Evolutionary conservation across 2,329 filamentous ascomycete species (phyloP).

Genomic region (Hypoxylon sp.): DNA sequence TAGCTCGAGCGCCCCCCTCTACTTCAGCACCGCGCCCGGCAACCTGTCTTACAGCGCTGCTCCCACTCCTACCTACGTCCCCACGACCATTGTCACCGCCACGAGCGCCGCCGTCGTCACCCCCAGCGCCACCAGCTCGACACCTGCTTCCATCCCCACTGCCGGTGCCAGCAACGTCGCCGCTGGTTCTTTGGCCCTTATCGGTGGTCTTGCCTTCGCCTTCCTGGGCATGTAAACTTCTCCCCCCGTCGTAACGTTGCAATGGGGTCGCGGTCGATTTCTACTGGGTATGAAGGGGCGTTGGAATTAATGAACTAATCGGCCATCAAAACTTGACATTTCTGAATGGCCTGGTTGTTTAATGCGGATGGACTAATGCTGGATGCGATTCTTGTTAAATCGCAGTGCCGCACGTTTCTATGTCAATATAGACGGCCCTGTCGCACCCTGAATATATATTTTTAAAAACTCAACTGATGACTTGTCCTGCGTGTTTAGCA

Average conservation of each 20-base stretch:
- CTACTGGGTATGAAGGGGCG: conserved; percentile 4
- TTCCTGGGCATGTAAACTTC: conserved; percentile 60
- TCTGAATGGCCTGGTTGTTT: conserved; percentile 13
- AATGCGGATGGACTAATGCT: conserved; percentile 13
- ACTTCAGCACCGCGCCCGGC: conserved; percentile 29
- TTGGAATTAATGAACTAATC: conserved; percentile 40
- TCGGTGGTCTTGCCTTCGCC: conserved; percentile 60
- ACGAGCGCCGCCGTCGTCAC: conserved; percentile 47
- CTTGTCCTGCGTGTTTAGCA: not conserved
- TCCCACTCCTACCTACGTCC: conserved; percentile 39
- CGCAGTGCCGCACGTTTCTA: conserved; percentile 5
- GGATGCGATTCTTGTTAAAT: conserved; percentile 16
- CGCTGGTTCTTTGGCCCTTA: conserved; percentile 58
- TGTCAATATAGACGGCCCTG: conserved; percentile 29
- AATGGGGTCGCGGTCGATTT: conserved; percentile 2
- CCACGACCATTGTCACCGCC: conserved; percentile 41
- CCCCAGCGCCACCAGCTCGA: conserved; percentile 42
- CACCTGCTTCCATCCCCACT: conserved; percentile 46
- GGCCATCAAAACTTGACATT: not conserved
- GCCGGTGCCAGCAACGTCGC: conserved; percentile 54
- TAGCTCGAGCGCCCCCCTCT: conserved; percentile 23
- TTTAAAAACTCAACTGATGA: conserved; percentile 5
- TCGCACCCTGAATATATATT: conserved; percentile 31
- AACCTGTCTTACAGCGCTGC: conserved; percentile 47
- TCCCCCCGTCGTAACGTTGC: conserved; percentile 8